Base-by-base conservation (phyloP, 306 rosid genomes). In the Lablab purpureus region DNA sequence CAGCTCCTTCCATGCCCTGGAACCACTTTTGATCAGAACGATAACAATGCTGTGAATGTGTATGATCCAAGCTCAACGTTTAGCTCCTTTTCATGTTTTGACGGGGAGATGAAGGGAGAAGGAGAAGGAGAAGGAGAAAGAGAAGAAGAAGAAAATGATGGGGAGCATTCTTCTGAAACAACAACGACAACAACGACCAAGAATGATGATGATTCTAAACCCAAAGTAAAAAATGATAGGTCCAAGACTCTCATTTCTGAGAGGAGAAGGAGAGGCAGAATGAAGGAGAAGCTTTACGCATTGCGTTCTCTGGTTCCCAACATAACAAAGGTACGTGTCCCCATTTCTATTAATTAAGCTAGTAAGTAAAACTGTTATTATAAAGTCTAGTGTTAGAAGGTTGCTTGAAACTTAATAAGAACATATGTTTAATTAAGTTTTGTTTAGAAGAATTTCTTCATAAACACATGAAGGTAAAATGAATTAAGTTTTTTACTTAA, bases 271-370 rank as follows among this genome's bases (percentile, higher is more conserved):
- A 90, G 99, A 52, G 88, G 91, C 14, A 73, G 87, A 37, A 91
- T 93, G 99, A 95, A 95, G 86, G 99, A 95, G 69, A 90, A 90
- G 84, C 99, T 95, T 71, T 91, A 93, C 36, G 91, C 93, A 62
- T 87, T 95, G 82, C 87, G 98, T 22, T 70, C 98, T 71, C 79
- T 91, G 83, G 99, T 95, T 83, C 99, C 99, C 21, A 91, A 90
- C 83, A 95, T 95, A 67, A 88, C 95, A 10, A 93, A 95, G 91
- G 99, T 94, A 84, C 6, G 32, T 15, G 3, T 40, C 19, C 10
- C 36, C 1, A 7, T 12, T 19, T 59, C 65, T 51, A 64, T 76
- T 65, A 30, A 30, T 47, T 71, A 32, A 68, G 56, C 43, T 11
- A 43, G 32, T 18, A 56, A 43, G 32, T 18, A 56, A 73, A 56